Percentiles rank a stretch among this genome's conserved stretches.
phyloP scores from a whole-genome alignment of 768 basidiomycete genomes.

The Hemileccinum impolitum region DNA sequence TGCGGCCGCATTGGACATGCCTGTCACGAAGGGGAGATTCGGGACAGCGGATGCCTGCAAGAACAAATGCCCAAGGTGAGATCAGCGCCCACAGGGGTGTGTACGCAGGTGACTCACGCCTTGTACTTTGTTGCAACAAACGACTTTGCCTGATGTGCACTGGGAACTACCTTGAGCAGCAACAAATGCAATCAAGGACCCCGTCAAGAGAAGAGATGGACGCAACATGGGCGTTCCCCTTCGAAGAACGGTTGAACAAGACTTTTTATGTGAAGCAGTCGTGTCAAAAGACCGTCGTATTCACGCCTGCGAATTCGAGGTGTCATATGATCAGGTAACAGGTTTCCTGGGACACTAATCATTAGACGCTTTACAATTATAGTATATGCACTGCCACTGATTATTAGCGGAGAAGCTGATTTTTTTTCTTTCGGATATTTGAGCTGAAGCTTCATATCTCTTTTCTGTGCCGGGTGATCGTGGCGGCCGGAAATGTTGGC shows the following conservation, averaged over 20 bases:
- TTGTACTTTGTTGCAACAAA: constrained; percentile 10
- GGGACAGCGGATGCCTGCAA: constrained; percentile 7
- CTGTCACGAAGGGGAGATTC: constrained; percentile 2
- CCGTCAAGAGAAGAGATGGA: constrained; percentile 1
- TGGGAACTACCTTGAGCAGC: constrained; percentile 6
- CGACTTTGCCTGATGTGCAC: constrained; percentile 7
- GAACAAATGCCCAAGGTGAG: background rate
- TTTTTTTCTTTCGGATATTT: no score
- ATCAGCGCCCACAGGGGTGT: background rate
- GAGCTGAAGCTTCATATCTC: no score
- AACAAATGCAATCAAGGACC: constrained; percentile 4
- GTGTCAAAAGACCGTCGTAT: background rate
- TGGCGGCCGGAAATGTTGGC: no score
- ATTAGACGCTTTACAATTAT: background rate
- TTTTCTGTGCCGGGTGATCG: no score
- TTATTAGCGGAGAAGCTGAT: no score
- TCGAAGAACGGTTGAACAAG: background rate
- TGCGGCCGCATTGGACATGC: constrained; percentile 8
- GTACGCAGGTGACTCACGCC: constrained; percentile 7
- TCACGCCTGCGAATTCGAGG: background rate
- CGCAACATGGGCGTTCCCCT: background rate
- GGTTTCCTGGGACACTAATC: no score
- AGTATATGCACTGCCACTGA: background rate
- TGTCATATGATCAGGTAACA: background rate
- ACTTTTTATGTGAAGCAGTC: background rate